phyloP scores from a whole-genome alignment of 345 rosid genomes.

The Gossypium sturtianum region DNA sequence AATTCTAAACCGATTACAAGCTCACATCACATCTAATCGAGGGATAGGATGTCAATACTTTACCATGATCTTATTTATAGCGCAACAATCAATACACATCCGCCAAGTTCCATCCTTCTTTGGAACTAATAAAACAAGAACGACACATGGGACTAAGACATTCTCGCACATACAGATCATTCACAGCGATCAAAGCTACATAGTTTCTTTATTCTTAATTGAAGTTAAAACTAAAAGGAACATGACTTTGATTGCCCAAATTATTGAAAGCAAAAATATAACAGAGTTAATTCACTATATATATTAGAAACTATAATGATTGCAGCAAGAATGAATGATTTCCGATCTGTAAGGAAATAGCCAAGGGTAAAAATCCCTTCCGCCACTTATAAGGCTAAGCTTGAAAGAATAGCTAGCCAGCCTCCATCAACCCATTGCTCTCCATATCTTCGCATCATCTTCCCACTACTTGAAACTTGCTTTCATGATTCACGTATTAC shows the following conservation, averaged over 20 bases:
- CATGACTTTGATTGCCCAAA: not conserved
- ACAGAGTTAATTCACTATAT: not conserved
- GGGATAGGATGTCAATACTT: no score
- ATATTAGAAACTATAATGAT: not conserved
- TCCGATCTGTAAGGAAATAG: no score
- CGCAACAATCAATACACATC: no score
- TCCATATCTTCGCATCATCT: not conserved
- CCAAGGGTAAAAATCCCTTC: not conserved
- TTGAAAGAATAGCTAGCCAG: not conserved
- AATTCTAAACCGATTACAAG: no score
- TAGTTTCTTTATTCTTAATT: not conserved
- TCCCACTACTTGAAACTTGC: not conserved
- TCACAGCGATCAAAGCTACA: not conserved
- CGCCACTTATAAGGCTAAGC: not conserved
- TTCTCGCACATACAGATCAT: no score
- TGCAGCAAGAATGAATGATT: not conserved
- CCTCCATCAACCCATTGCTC: not conserved
- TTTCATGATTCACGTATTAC: not conserved
- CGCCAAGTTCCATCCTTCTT: no score
- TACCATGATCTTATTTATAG: no score
- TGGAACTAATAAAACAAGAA: no score
- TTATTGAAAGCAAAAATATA: not conserved
- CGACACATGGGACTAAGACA: no score
- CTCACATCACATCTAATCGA: no score
- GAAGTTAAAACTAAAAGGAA: not conserved